These are phyloP conservation scores for Prunus dulcis DNA, from an alignment of 306 rosid species.

Conservation along the genomic window DNA sequence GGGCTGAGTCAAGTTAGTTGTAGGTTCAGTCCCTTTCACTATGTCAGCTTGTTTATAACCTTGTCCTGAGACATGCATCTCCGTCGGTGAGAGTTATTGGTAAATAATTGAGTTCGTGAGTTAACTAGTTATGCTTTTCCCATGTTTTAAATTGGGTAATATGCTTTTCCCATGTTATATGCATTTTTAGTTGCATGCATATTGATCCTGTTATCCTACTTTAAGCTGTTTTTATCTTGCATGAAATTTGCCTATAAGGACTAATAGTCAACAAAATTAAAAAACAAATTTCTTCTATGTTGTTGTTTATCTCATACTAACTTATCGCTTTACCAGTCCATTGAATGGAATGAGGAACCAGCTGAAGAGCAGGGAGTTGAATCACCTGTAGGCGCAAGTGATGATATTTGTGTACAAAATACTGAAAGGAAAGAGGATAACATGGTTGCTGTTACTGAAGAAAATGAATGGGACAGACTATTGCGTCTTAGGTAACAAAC, in stretches of 20 bases:
- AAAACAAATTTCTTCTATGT: background rate
- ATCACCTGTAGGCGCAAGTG: constrained; percentile 60
- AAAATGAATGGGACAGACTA: constrained; percentile 96
- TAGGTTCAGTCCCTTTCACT: background rate
- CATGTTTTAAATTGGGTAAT: no score
- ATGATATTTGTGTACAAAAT: constrained; percentile 54
- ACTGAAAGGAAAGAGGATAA: constrained; percentile 81
- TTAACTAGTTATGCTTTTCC: no score
- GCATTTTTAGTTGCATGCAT: background rate
- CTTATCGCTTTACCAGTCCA: constrained; percentile 44
- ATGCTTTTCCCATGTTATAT: background rate
- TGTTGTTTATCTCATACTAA: background rate
- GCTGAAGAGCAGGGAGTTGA: constrained; percentile 84
- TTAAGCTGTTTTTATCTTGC: background rate
- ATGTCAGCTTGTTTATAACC: background rate
- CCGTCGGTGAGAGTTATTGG: background rate
- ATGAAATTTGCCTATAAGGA: background rate
- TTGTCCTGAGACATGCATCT: background rate
- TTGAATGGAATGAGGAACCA: constrained; percentile 96
- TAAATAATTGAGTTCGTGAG: no score
- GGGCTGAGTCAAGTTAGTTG: background rate
- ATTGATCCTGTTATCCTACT: background rate
- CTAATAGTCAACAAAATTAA: background rate
- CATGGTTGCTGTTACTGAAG: constrained; percentile 51
- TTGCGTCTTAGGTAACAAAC: constrained; percentile 75